Evolutionary conservation across 2,329 filamentous ascomycete genomes (phyloP).

Genomic region (Hymenotorrendiella dingleyae): DNA sequence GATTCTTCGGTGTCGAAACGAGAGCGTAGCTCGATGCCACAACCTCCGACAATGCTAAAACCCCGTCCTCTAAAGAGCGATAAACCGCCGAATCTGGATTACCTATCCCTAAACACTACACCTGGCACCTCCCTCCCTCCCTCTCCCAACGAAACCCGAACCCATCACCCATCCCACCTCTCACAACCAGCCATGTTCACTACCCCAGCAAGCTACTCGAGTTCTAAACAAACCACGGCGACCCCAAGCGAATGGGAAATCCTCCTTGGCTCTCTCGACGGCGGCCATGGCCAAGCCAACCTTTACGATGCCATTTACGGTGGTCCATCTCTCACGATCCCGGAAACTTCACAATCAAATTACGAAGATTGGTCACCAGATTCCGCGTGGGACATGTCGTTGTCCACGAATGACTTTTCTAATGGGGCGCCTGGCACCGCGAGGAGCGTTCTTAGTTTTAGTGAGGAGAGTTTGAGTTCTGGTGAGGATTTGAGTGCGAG

Average conservation of each 20-base stretch:
- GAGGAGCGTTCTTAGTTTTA: constrained; percentile 53
- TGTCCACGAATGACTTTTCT: constrained; percentile 33
- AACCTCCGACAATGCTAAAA: constrained; percentile 16
- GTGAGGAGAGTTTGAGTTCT: constrained; percentile 52
- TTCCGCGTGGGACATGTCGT: constrained; percentile 40
- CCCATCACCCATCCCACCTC: constrained; percentile 35
- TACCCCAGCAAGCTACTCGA: constrained; percentile 20
- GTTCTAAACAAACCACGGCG: constrained; percentile 37
- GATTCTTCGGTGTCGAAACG: constrained; percentile 34
- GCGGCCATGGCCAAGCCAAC: constrained; percentile 69
- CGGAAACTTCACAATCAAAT: constrained; percentile 17
- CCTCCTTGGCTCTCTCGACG: constrained; percentile 72
- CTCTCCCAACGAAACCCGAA: constrained; percentile 35
- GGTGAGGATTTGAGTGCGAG: constrained; percentile 36
- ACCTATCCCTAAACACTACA: constrained; percentile 47
- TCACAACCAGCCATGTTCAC: constrained; percentile 30
- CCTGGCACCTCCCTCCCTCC: constrained; percentile 42
- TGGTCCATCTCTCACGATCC: constrained; percentile 41
- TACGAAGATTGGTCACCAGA: constrained; percentile 50
- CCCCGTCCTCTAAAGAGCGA: constrained; percentile 13
- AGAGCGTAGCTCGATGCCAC: constrained; percentile 32
- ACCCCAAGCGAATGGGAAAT: constrained; percentile 75
- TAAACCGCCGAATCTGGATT: constrained; percentile 49
- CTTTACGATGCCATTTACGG: constrained; percentile 83
- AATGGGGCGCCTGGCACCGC: constrained; percentile 30